Conservation (phyloP, 1,284 basidiomycete genomes). For the Pascua sp. region DNA sequence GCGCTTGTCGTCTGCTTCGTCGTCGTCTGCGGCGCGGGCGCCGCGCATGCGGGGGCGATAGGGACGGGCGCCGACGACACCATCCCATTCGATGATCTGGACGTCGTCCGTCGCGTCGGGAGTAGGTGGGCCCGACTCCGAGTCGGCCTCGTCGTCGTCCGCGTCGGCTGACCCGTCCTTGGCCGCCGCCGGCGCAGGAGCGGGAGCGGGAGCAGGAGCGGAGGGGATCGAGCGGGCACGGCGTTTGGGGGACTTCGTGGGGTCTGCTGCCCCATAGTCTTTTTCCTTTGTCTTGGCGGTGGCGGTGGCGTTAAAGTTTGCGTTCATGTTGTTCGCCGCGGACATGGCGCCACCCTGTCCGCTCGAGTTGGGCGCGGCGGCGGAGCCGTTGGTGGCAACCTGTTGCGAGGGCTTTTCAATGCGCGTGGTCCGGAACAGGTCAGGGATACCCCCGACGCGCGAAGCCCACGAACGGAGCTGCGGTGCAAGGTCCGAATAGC, state of each 20-base stretch:
- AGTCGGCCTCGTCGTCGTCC: neutral
- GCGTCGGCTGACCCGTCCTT: neutral
- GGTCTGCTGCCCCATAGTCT: too few species aligned
- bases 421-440: conserved; percentile 61
- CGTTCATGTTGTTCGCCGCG: too few species aligned
- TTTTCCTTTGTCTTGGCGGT: too few species aligned
- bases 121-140: neutral
- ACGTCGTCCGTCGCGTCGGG: conserved; percentile 4
- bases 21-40: conserved; percentile 9
- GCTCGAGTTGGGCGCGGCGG: neutral
- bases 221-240: too few species aligned
- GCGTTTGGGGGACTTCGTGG: too few species aligned
- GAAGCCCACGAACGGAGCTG: conserved; percentile 57
- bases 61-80: neutral
- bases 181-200: too few species aligned
- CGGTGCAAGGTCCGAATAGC: conserved; percentile 52
- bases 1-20: conserved; percentile 9
- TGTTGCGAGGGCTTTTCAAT: conserved; percentile 19
- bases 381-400: neutral
- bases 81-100: conserved; percentile 18
- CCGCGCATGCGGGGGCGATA: conserved; percentile 28
- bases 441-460: conserved; percentile 58
- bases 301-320: too few species aligned
- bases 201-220: too few species aligned
- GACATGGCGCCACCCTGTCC: too few species aligned